Conservation (phyloP, 305 asterid genomes). For the Solanum hybrid region DNA sequence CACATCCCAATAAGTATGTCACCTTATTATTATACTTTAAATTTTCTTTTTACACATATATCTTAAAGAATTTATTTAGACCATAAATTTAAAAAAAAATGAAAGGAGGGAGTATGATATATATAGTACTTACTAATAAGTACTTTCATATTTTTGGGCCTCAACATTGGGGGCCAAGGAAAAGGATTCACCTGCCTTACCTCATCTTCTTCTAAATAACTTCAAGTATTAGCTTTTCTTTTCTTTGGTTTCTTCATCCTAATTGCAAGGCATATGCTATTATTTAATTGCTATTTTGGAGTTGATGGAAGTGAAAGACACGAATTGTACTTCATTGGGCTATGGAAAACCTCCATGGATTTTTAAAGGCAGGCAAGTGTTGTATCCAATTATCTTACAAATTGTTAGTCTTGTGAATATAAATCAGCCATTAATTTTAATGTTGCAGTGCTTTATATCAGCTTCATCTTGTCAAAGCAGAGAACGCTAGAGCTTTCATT, state of each 20-base stretch:
- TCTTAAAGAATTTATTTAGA: no score
- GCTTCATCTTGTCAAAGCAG: constrained; percentile 92
- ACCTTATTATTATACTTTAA: no score
- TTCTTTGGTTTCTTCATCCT: not conserved
- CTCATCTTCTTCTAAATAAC: not conserved
- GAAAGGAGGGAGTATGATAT: not conserved
- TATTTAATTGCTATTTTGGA: not conserved
- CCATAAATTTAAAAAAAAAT: no score
- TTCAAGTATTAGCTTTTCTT: not conserved
- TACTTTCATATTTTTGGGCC: not conserved
- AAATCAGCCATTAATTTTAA: not conserved
- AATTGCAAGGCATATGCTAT: not conserved
- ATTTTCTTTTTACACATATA: no score
- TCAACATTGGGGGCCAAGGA: not conserved
- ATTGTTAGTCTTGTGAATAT: not conserved
- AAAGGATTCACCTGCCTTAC: not conserved
- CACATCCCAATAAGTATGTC: rapidly evolving
- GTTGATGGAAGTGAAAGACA: constrained; percentile 39
- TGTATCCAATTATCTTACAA: not conserved
- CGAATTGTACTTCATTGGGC: constrained; percentile 21
- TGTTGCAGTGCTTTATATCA: constrained; percentile 85
- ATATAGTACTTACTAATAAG: not conserved
- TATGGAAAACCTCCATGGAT: constrained; percentile 92
- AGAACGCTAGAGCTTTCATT: constrained; percentile 84
- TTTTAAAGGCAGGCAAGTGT: constrained; percentile 87